These are phyloP conservation scores for Fraxinus cuspidata DNA, from an alignment of 257 asterid genomes.

Conservation along the genomic window DNA sequence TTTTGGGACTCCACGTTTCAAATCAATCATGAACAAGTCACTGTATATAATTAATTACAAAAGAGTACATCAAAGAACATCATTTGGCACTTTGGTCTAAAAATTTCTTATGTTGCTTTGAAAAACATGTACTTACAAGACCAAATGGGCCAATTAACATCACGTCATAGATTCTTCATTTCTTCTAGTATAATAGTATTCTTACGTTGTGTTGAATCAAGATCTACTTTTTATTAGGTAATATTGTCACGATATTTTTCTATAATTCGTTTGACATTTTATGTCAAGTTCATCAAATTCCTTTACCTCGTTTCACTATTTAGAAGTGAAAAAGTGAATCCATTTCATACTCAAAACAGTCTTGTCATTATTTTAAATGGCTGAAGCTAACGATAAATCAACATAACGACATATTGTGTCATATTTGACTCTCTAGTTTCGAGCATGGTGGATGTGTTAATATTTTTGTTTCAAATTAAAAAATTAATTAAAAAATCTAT, in stretches of 20 bases:
- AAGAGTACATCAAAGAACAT: slow-evolving; percentile 1
- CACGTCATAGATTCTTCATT: slow-evolving; percentile 28
- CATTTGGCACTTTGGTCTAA: slow-evolving; percentile 13
- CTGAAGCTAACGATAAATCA: neutral
- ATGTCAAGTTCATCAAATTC: neutral
- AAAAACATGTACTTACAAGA: neutral
- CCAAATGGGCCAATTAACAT: slow-evolving; percentile 19
- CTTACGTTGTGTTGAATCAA: neutral
- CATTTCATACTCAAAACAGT: neutral
- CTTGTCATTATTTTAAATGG: neutral
- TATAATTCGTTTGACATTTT: neutral
- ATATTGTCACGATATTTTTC: neutral
- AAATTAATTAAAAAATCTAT: too few relatives aligned
- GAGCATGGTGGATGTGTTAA: too few relatives aligned
- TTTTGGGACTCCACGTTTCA: neutral
- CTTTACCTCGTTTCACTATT: neutral
- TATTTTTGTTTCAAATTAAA: too few relatives aligned
- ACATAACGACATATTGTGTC: neutral
- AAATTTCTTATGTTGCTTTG: slow-evolving; percentile 9
- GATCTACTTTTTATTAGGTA: neutral
- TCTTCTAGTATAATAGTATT: neutral
- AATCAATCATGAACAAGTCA: neutral
- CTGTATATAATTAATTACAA: neutral
- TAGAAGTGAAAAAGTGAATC: neutral
- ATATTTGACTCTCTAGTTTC: neutral